Percentiles rank a stretch among this genome's conserved stretches.
Conservation (phyloP, 345 rosid species). For the Lagerstroemia speciosa region DNA sequence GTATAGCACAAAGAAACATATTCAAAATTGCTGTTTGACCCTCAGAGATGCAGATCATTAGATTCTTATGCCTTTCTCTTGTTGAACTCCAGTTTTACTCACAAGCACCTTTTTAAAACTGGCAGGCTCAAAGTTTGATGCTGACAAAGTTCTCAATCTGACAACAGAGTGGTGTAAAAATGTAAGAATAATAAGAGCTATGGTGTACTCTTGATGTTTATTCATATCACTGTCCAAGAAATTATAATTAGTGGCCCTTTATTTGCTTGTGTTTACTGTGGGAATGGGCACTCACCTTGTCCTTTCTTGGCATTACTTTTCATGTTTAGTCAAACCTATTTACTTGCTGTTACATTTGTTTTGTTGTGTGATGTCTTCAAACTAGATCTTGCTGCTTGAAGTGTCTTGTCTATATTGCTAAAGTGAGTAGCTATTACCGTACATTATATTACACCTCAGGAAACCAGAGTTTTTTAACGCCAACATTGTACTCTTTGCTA, state of each 20-base stretch:
- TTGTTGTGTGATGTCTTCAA: neutral
- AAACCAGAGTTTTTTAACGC: neutral
- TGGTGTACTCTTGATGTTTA: slow-evolving; percentile 3
- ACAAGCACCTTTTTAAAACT: slow-evolving; percentile 16
- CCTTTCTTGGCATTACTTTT: neutral
- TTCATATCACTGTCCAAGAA: neutral
- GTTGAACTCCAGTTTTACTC: slow-evolving; percentile 11
- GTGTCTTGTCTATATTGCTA: neutral
- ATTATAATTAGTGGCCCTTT: neutral
- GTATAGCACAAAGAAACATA: neutral
- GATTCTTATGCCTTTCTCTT: slow-evolving; percentile 3
- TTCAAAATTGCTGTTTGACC: neutral
- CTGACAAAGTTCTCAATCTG: slow-evolving; percentile 53
- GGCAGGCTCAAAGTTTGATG: slow-evolving; percentile 49
- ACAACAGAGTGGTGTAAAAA: slow-evolving; percentile 71
- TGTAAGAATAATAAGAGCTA: slow-evolving; percentile 42
- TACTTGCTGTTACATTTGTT: neutral
- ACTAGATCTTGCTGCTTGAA: neutral
- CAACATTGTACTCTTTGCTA: neutral
- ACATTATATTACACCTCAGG: neutral
- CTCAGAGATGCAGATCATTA: neutral
- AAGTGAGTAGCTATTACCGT: neutral
- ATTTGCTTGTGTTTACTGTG: neutral
- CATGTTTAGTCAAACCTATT: neutral
- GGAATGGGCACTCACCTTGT: neutral